Base-by-base conservation (phyloP, 176 grass and related monocot species). In the Lolium rigidum region DNA sequence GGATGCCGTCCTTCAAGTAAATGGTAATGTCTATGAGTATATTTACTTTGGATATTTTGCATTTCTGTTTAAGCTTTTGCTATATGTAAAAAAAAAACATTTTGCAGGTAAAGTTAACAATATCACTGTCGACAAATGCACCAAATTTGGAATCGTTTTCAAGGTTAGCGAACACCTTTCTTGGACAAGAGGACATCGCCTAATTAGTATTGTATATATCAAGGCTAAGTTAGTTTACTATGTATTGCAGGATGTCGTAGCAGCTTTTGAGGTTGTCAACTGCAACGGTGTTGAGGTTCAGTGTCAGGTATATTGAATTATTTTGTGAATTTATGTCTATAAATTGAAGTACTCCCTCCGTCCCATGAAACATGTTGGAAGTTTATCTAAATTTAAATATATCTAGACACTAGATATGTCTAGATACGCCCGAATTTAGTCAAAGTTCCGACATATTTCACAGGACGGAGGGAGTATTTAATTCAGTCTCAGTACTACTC, bases 91-190 rank as follows among this genome's bases (percentile, higher is more conserved):
- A 66, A 66, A n/a, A 38, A 80, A 65, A 77, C 11, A 10, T 81
- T 84, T 73, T 87, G 79, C 90, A 99, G 94, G 97, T 70, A 99
- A 99, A 91, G 97, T 99, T 71, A 99, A 99, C 74, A 99, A 99
- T 81, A 99, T 99, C 73, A 99, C 97, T 71, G 85, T 99, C 81
- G 97, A 99, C 74, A 99, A 97, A 74, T 99, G 97, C 90, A 99
- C 92, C 48, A 99, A 99, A 83, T 84, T 89, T 46, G 97, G 94
- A 84, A 77, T 99, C 0, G 88, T 99, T 63, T 99, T 99, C 80
- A 97, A 76, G 87, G 96, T 98, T 60, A 84, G 90, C 87, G 48
- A 28, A 84, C 57, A 62, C 28, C 77, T 13, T 82, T 77, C 0
- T n/a, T 14, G 38, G 18, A 12, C 68, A 87, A 80, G 17, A n/a